Evolutionary conservation across 768 basidiomycete species (phyloP), one percentile per base, ranked within the genome.

Genomic region (Russula sp.): DNA sequence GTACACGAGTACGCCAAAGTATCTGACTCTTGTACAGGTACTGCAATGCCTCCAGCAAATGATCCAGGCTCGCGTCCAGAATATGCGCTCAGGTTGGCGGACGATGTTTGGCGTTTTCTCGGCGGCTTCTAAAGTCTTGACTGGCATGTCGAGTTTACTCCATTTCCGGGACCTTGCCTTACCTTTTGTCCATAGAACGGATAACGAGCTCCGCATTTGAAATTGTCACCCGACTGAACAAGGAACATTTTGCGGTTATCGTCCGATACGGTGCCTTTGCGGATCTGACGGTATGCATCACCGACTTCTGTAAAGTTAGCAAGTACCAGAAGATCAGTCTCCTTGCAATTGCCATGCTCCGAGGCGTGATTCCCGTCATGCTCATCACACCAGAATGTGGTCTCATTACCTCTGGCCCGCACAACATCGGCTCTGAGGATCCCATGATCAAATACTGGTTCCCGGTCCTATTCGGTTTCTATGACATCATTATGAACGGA

Each of bases 101-200:
- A 99, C 97, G 2, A 98, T 99, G 93, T 98, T 99, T 74, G 91
- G 92, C 27, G 97, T 98, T 14, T 98, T 98, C 72, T 91, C 95
- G 39, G 93, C 97, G 16, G 94, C 97, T 0, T 95, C 95, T 10
- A 94, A 89, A 73, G 94, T 92, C 31, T 78, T 88, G 31, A 95
- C 93, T 70, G 90, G 92, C 90, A 62, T 39, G 79, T 74, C 18
- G 3, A 3, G 22, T 13, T 55, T 37, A 10, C 7, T 57, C 16
- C 4, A 42, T 42, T 44, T 49, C 27, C 27, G 32, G n/a, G 18
- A 52, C 9, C 16, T 16, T 40, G 52, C 64, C 59, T 47, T n/a
- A 53, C 53, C 20, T 8, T 34, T 40, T 13, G n/a, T 4, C 22
- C 47, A 42, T 71, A 89, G 97, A 98, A 75, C 86, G 93, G 48